Evolutionary conservation across 352 stramenopile species (phyloP).

Genomic region (Blastocystis sp.): DNA sequence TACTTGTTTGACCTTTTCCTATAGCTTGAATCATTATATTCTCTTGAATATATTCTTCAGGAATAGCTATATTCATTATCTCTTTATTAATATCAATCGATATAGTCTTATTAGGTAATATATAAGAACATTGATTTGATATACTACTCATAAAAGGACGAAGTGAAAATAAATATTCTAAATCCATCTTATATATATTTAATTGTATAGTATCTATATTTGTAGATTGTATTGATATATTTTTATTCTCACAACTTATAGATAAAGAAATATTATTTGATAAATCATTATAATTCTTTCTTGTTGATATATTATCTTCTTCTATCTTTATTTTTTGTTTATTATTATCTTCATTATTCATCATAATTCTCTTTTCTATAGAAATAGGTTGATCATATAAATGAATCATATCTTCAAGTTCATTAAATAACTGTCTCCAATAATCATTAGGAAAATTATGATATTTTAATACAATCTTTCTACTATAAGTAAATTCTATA

Average conservation of each 20-base stretch:
- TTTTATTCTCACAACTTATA: background rate
- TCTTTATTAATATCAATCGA: too few relatives aligned
- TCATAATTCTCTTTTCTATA: too few relatives aligned
- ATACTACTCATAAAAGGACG: conserved; percentile 48
- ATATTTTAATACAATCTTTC: conserved; percentile 45
- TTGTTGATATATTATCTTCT: too few relatives aligned
- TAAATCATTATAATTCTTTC: background rate
- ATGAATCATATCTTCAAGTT: conserved; percentile 46
- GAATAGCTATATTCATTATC: too few relatives aligned
- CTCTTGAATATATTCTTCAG: conserved; percentile 38
- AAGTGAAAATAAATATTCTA: conserved; percentile 53
- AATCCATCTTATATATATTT: conserved; percentile 51
- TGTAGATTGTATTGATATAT: background rate
- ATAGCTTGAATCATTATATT: conserved; percentile 50
- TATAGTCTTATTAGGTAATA: too few relatives aligned
- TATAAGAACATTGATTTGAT: conserved; percentile 45
- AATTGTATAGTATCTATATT: conserved; percentile 42
- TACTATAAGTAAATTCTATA: conserved; percentile 43
- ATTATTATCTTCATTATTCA: too few relatives aligned
- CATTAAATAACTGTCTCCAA: conserved; percentile 47
- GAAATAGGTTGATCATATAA: too few relatives aligned
- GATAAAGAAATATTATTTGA: conserved; percentile 3
- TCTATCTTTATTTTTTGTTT: too few relatives aligned
- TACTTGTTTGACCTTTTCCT: conserved; percentile 43
- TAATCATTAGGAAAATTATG: conserved; percentile 43